Evolutionary conservation across 495 filamentous ascomycete genomes (phyloP), one percentile per base, ranked within the genome.

Genomic region (Talaromyces adpressus): DNA sequence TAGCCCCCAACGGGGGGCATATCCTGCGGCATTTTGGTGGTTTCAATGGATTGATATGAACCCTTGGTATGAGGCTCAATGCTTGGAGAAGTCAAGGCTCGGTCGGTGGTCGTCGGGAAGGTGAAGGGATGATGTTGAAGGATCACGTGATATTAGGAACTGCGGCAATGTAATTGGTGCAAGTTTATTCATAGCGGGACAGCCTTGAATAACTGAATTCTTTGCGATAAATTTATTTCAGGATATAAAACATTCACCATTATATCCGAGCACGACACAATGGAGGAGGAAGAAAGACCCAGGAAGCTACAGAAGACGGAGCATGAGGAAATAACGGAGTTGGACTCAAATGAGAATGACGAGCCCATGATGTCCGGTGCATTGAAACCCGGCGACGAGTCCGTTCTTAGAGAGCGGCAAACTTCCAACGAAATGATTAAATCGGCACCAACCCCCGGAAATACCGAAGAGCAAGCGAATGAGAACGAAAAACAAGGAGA

Each of bases 1-100:
- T 98, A 98, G 83, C 94, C 94, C 80, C 94, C 94, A 70, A 74
- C 70, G 66, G 94, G 94, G 77, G 94, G 94, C 81, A 98, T 89
- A 85, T 98, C 94, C 85, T 84, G 81, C 75, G 77, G 77, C 81
- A 84, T 84, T 61, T 67, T 81, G 76, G 66, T 69, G 70, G 67
- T 54, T 61, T 54, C 52, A 53, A 62, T 52, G 60, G 23, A 29
- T 14, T 27, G 60, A 56, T 25, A n/a, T 25, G 27, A 56, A 56
- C 22, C 52, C 11, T 27, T 25, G 20, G 30, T 29, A 27, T 56
- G 16, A 22, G 22, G 39, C 14, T 62, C 14, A 32, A 18, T 29
- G 23, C 25, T 51, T 39, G 39, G 25, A 41, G 45, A 53, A 53
- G 12, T 20, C 11, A 18, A 62, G 14, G 56, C 65, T 61, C 65